These are phyloP conservation scores for Eucalyptus polyanthemos DNA, from an alignment of 345 rosid species.

Conservation along the genomic window DNA sequence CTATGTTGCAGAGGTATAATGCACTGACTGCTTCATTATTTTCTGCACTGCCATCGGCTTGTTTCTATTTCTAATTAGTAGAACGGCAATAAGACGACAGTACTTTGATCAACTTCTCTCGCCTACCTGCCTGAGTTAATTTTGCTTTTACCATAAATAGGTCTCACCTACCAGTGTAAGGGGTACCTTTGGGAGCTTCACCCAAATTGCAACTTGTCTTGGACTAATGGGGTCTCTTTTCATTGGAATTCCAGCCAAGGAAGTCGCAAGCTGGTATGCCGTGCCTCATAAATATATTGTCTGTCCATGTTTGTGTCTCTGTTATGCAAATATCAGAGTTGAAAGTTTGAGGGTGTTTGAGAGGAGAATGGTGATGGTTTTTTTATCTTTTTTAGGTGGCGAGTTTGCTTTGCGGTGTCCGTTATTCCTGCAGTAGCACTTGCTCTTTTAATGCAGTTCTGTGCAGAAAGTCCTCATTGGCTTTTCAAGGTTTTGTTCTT, in stretches of 20 bases:
- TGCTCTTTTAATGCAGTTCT: conserved; percentile 59
- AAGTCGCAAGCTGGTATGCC: conserved; percentile 61
- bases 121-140: neutral
- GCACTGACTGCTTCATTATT: neutral
- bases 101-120: neutral
- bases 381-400: conserved; percentile 57
- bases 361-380: neutral
- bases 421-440: conserved; percentile 65
- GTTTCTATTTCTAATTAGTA: neutral
- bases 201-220: conserved; percentile 73
- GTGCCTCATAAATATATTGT: neutral
- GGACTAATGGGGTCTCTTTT: conserved; percentile 68
- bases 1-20: conserved; percentile 83
- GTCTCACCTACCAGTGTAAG: conserved; percentile 87
- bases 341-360: neutral
- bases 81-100: neutral
- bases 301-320: neutral
- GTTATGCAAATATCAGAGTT: neutral
- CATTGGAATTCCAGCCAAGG: conserved; percentile 77
- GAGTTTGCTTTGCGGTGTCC: conserved; percentile 75
- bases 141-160: conserved; percentile 7
- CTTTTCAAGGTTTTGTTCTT: conserved; percentile 63
- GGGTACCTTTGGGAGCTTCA: conserved; percentile 85
- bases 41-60: neutral
- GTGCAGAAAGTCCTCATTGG: conserved; percentile 96